Evolutionary conservation across 1,139 yeast genomes (phyloP).

Genomic region (Candida neerlandica): DNA sequence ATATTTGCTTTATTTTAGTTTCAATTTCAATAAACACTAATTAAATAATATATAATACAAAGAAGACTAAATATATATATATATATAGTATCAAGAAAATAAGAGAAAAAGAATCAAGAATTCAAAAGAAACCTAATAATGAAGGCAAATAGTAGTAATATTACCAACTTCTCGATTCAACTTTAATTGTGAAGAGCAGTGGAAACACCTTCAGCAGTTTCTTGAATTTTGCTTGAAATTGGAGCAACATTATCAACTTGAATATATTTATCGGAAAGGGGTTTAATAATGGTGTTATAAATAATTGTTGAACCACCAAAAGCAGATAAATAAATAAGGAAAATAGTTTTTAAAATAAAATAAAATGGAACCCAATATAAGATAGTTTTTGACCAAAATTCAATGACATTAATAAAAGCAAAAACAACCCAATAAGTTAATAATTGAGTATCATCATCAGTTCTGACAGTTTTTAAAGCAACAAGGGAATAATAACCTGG

Average conservation of each 20-base stretch:
- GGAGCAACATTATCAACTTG: conserved; percentile 26
- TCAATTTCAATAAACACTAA: neutral
- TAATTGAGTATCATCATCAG: conserved; percentile 80
- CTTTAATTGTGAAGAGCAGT: conserved; percentile 17
- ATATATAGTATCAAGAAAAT: too few species aligned
- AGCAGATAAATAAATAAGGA: conserved; percentile 85
- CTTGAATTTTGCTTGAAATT: conserved; percentile 39
- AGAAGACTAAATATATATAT: too few species aligned
- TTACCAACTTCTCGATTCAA: too few species aligned
- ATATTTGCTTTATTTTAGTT: neutral
- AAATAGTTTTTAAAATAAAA: conserved; percentile 88
- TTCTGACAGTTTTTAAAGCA: conserved; percentile 73
- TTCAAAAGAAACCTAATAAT: neutral
- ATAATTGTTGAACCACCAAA: conserved; percentile 82
- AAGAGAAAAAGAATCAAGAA: neutral
- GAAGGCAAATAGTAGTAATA: neutral
- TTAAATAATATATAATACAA: conserved; percentile 2
- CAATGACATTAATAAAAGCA: conserved; percentile 85
- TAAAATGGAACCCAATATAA: conserved; percentile 95
- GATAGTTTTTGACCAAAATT: conserved; percentile 93
- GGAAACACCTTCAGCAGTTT: conserved; percentile 55
- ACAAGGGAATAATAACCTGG: conserved; percentile 89
- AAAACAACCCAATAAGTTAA: conserved; percentile 97
- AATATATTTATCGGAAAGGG: conserved; percentile 66
- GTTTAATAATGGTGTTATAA: conserved; percentile 66